Evolutionary conservation across 2,329 filamentous ascomycete genomes (phyloP).

Genomic region (Elsinoe fawcettii): DNA sequence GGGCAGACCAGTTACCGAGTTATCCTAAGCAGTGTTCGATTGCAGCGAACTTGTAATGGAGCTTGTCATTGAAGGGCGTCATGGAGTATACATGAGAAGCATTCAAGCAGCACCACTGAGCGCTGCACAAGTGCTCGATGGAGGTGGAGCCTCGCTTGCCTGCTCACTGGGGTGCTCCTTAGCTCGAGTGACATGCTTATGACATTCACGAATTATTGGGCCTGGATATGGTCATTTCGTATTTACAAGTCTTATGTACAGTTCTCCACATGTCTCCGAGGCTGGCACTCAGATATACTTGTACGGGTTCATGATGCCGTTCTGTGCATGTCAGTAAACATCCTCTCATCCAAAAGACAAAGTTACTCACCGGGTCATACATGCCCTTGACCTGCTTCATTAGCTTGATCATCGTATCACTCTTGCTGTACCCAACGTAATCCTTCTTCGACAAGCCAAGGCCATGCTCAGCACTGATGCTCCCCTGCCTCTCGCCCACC

Average conservation of each 20-base stretch:
- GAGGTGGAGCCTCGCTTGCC: too few relatives aligned
- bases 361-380: slow-evolving; percentile 76
- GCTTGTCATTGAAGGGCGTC: too few relatives aligned
- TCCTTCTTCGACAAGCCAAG: slow-evolving; percentile 92
- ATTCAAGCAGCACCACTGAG: too few relatives aligned
- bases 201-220: too few relatives aligned
- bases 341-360: neutral
- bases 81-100: too few relatives aligned
- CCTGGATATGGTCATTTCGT: neutral
- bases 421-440: slow-evolving; percentile 87
- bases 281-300: slow-evolving; percentile 63
- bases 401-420: slow-evolving; percentile 73
- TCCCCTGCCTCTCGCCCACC: slow-evolving; percentile 80
- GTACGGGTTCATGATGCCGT: slow-evolving; percentile 98
- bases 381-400: slow-evolving; percentile 95
- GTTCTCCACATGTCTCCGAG: neutral
- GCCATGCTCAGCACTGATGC: slow-evolving; percentile 95
- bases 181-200: too few relatives aligned
- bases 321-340: slow-evolving; percentile 45
- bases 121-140: too few relatives aligned
- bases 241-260: slow-evolving; percentile 12
- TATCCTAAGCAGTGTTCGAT: too few relatives aligned
- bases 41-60: too few relatives aligned
- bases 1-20: too few relatives aligned
- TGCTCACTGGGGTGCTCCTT: too few relatives aligned